phyloP scores from a whole-genome alignment of 2,329 filamentous ascomycete species.

The Cladosporium colombiae region DNA sequence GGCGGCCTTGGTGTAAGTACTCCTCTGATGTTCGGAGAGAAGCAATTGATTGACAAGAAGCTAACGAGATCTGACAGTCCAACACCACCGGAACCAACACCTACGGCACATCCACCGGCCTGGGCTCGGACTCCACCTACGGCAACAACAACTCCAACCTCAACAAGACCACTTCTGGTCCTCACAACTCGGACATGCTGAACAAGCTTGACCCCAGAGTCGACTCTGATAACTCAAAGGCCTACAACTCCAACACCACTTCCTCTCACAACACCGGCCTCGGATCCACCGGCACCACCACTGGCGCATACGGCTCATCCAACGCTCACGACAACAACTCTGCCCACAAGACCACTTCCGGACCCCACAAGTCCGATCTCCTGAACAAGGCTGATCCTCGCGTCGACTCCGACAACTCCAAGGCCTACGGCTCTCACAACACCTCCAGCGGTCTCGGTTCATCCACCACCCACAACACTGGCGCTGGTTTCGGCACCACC shows the following conservation, averaged over 20 bases:
- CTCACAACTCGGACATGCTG: conserved; percentile 24
- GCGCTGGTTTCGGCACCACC: conserved; percentile 3
- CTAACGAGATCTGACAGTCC: conserved; percentile 7
- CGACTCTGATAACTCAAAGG: conserved; percentile 9
- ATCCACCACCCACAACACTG: not conserved
- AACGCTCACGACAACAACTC: not conserved
- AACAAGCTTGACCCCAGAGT: conserved; percentile 25
- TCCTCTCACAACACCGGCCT: conserved; percentile 21
- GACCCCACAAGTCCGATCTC: conserved; percentile 23
- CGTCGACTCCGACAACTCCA: conserved; percentile 12
- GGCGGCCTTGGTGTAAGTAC: conserved; percentile 16
- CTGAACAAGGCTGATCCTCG: conserved; percentile 23
- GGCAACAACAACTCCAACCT: not conserved
- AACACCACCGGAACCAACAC: conserved; percentile 5
- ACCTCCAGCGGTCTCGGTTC: conserved; percentile 23
- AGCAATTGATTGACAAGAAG: not conserved
- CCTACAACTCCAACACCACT: not conserved
- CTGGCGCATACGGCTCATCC: conserved; percentile 1
- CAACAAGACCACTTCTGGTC: conserved; percentile 21
- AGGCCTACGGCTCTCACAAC: conserved; percentile 22
- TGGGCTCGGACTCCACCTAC: conserved; percentile 5
- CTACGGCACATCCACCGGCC: conserved; percentile 8
- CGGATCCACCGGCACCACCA: not conserved
- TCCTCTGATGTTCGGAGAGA: not conserved
- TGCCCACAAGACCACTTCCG: conserved; percentile 6